A percentile compares a stretch with the other conserved stretches of the same genome.
phyloP scores from a whole-genome alignment of 345 rosid genomes.

The Eucalyptus leucophloia region DNA sequence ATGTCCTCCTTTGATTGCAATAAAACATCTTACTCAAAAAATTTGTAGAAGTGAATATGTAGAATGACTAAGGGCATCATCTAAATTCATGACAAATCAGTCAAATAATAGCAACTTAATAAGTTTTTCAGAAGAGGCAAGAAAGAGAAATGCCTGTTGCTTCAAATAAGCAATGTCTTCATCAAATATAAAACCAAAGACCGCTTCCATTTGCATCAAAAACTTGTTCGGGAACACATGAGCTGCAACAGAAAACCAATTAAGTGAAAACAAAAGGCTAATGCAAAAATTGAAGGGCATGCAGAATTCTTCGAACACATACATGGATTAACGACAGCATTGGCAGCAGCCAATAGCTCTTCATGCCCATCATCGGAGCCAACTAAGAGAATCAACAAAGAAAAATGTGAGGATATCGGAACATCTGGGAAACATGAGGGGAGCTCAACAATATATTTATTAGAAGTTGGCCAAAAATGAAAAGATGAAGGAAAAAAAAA shows the following conservation, averaged over 20 bases:
- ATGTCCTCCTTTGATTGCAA: background rate
- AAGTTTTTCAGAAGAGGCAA: background rate
- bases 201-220: constrained; percentile 83
- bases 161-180: constrained; percentile 51
- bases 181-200: constrained; percentile 61
- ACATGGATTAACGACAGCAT: constrained; percentile 62
- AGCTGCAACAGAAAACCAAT: constrained; percentile 40
- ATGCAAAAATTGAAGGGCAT: background rate
- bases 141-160: constrained; percentile 43
- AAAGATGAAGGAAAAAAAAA: background rate
- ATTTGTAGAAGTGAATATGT: background rate
- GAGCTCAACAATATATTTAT: background rate
- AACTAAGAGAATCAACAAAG: constrained; percentile 20
- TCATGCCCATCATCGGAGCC: constrained; percentile 77
- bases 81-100: background rate
- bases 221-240: constrained; percentile 35
- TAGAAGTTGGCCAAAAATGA: background rate
- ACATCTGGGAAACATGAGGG: background rate
- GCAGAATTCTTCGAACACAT: background rate
- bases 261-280: background rate
- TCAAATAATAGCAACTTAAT: background rate
- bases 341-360: constrained; percentile 82
- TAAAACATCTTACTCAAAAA: background rate
- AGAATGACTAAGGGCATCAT: background rate
- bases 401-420: background rate